Percentiles rank a stretch among this genome's conserved stretches.
These are phyloP conservation scores for Diaporthe aspalathi DNA, from an alignment of 2,329 filamentous ascomycete species.

Conservation along the genomic window DNA sequence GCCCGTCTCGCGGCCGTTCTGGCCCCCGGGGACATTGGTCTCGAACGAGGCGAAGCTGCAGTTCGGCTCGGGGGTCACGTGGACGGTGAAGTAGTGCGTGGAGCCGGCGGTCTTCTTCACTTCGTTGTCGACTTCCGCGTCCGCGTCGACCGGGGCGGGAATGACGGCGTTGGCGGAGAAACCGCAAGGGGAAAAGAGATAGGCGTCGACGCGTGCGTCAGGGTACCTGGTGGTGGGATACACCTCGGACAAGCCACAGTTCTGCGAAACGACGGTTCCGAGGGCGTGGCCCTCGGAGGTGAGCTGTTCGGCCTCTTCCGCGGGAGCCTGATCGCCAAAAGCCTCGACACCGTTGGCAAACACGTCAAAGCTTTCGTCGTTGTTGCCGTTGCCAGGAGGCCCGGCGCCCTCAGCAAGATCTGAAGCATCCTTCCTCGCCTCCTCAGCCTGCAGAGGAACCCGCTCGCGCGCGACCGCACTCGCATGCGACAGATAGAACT, in stretches of 20 bases:
- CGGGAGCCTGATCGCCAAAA: conserved; percentile 66
- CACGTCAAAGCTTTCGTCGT: conserved; percentile 78
- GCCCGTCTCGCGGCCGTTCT: conserved; percentile 87
- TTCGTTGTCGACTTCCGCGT: conserved; percentile 52
- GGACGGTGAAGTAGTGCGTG: conserved; percentile 96
- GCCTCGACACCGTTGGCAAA: conserved; percentile 74
- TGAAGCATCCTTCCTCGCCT: conserved; percentile 70
- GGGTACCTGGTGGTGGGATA: conserved; percentile 90
- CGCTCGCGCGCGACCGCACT: conserved; percentile 89
- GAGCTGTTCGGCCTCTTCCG: conserved; percentile 77
- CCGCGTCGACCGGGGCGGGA: conserved; percentile 74
- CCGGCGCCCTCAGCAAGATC: conserved; percentile 57
- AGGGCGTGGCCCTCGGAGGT: conserved; percentile 95
- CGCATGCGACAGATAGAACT: conserved; percentile 78
- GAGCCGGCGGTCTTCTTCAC: conserved; percentile 52
- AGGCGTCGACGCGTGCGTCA: conserved; percentile 93
- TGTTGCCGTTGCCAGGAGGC: conserved; percentile 43
- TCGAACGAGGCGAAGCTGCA: conserved; percentile 99
- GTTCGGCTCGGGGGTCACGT: conserved; percentile 95
- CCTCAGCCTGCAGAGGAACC: conserved; percentile 75
- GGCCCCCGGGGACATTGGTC: conserved; percentile 92
- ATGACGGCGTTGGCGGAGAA: conserved; percentile 98
- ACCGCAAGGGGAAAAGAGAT: conserved; percentile 95
- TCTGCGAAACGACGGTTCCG: conserved; percentile 90
- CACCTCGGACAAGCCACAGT: conserved; percentile 87